Base-by-base conservation (phyloP, 1,284 basidiomycete genomes). In the Marasmius sp. region DNA sequence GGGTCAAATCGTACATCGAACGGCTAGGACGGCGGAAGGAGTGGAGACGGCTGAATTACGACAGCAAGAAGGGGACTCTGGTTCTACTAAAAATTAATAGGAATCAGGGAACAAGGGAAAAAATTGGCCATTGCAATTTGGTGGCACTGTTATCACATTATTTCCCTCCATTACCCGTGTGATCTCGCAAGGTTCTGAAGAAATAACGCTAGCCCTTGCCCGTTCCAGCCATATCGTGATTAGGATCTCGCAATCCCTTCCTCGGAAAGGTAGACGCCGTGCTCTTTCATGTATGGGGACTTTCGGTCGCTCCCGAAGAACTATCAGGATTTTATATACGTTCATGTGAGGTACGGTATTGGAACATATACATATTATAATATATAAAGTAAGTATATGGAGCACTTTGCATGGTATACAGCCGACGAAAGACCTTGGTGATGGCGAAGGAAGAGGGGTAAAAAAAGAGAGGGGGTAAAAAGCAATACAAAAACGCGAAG, bases 401-500 rank as follows among this genome's bases (percentile, higher is more conserved):
- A 41, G 38, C 41, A 34, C 41, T 56, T 49, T 57, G 50, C 36
- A 27, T 62, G 61, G 57, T 62, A 62, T 62, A 59, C 61, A 62
- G 50, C 37, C 48, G 27, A 58, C 50, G 33, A 34, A 27, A 57
- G 39, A 39, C 36, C 45, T 39, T 39, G 22, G 20, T 39, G 36
- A 52, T 38, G 11, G 36, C 22, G 11, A 39, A 27, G 11, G 27
- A 36, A 45, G 33, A 36, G 11, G 34, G 10, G 33, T 18, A 36
- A 37, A 37, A 10, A 50, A 53, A 39, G 41, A 49, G 16, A 57
- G 47, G 18, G 27, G 27, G 27, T 27, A 27, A 27, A 27, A 27
- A 27, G 27, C 45, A 54, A 53, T 57, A 50, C 22, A 16, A 27
- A 61, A 47, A 34, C 43, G 57, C 34, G 45, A 39, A 37, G 37